Evolutionary conservation across 352 stramenopile species (phyloP), one percentile per base, ranked within the genome.

Genomic region (Globisporangium apiculatum): DNA sequence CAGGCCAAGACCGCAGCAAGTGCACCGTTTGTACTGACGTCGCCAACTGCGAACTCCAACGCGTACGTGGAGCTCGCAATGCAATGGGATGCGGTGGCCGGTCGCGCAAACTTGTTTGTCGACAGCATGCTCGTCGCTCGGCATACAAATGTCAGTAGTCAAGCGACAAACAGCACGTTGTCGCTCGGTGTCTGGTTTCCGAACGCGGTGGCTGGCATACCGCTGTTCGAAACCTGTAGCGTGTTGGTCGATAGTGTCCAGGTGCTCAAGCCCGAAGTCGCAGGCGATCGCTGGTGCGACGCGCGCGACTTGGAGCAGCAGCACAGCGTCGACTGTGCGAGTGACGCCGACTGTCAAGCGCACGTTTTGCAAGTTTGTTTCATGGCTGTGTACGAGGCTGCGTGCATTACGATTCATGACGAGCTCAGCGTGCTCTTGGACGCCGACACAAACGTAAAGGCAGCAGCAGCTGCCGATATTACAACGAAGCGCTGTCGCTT

Each of bases 131-230:
- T 90, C 9, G 66, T 83, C 7, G 51, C 65, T 31, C 79, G 76
- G 50, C 65, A 86, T 51, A n/a, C 14, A 14, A 49, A 11, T n/a
- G 66, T 59, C 31, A 45, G 38, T 7, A 47, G 48, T 1, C 53
- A 17, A 58, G 40, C 43, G 0, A 0, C 41, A 0, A 58, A 8
- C 17, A 68, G 54, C 55, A 43, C 68, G 0, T 53, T 90, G 7
- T 80, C 76, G 0, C 62, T 88, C 7, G 76, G 79, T 35, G 73
- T 88, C 3, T 90, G 77, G 77, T 85, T 90, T 53, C 80, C 80
- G 1, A 88, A 90, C 48, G 75, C 77, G 7, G 66, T 77, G 7
- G 77, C 80, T 7, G 80, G 80, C 0, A 64, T 83, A 31, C 80
- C 80, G 2, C 57, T 75, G 7, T 90, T 90, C 48, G 58, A 60